These are phyloP conservation scores for Glebionis coronaria DNA, from an alignment of 129 eudicot genomes.

Conservation along the genomic window DNA sequence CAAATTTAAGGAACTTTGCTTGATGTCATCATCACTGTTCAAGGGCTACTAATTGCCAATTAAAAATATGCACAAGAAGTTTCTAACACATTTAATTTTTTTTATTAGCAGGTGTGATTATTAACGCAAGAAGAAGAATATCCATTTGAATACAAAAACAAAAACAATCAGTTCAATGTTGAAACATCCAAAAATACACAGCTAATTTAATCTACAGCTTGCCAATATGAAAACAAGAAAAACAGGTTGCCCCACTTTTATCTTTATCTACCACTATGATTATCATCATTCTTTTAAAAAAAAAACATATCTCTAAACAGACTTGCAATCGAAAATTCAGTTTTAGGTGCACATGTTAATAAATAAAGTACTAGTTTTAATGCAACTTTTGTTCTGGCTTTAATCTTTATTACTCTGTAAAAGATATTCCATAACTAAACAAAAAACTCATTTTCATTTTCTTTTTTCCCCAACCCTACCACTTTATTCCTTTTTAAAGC, in stretches of 20 bases:
- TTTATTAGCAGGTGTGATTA: no score
- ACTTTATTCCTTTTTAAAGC: neutral
- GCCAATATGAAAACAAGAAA: conserved; percentile 18
- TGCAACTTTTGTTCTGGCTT: neutral
- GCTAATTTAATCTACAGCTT: conserved; percentile 22
- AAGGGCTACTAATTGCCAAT: neutral
- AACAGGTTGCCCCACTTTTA: conserved; percentile 11
- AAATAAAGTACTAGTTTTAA: neutral
- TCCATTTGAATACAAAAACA: neutral
- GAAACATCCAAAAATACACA: conserved; percentile 18
- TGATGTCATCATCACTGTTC: no score
- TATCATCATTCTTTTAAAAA: neutral
- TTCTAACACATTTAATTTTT: no score
- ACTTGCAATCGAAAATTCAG: neutral
- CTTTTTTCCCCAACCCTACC: conserved; percentile 1
- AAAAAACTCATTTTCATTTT: neutral
- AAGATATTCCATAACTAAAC: conserved; percentile 5
- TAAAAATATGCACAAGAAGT: neutral
- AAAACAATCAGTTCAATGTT: neutral
- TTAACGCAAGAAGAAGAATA: neutral
- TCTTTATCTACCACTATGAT: conserved; percentile 20
- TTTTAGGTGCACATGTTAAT: conserved; percentile 7
- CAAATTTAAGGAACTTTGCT: no score
- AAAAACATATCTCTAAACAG: neutral
- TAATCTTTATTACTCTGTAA: neutral